Evolutionary conservation across 2,329 filamentous ascomycete genomes (phyloP).

Genomic region (Hypocrella siamensis): DNA sequence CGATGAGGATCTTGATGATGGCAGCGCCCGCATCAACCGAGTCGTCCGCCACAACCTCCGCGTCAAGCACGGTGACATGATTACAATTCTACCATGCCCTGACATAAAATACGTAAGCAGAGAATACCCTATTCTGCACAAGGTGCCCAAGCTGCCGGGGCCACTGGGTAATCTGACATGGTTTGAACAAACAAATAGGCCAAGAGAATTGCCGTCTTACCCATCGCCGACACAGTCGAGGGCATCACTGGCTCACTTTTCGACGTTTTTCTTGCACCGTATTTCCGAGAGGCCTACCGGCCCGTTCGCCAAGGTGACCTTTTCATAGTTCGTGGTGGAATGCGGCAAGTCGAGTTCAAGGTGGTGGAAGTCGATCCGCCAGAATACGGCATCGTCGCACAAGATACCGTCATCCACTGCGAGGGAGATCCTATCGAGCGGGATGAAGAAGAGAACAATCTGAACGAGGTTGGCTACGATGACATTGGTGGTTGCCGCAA

Average conservation of each 20-base stretch:
- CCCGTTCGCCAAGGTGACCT: conserved; percentile 94
- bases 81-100: conserved; percentile 93
- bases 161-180: too few relatives aligned
- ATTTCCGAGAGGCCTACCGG: conserved; percentile 98
- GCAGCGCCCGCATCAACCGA: conserved; percentile 92
- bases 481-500: conserved; percentile 99
- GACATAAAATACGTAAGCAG: conserved; percentile 97
- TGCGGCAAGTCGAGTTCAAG: conserved; percentile 99
- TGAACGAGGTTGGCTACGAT: conserved; percentile 98
- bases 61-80: conserved; percentile 95
- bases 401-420: conserved; percentile 98
- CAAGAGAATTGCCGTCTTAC: conserved; percentile 96
- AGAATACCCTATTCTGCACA: not conserved
- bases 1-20: conserved; percentile 95
- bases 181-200: conserved; percentile 47
- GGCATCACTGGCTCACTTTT: conserved; percentile 95
- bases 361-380: conserved; percentile 97
- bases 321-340: conserved; percentile 93
- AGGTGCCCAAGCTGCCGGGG: too few relatives aligned
- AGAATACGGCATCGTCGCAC: conserved; percentile 96
- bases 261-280: conserved; percentile 96
- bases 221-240: conserved; percentile 95
- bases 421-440: conserved; percentile 79
- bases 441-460: conserved; percentile 96
- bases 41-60: conserved; percentile 96